Base-by-base conservation (phyloP, 257 asterid genomes). In the Nyctanthes arbortristis region DNA sequence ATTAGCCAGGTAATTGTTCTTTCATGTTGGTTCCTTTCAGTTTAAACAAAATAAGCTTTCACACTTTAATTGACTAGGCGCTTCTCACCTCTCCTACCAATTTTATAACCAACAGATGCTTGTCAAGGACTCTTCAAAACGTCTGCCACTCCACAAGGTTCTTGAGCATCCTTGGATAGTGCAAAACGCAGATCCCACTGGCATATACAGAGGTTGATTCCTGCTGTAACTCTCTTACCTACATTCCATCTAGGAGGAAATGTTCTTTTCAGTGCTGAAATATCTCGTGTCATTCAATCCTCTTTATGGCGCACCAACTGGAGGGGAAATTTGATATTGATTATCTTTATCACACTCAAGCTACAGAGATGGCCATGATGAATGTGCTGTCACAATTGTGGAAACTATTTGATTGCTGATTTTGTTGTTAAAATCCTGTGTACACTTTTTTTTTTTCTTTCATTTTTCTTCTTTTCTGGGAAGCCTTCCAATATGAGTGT, bases 91-190 rank as follows among this genome's bases (percentile, higher is more conserved):
- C 18, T 40, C 6, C 7, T 24, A 5, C 34, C 52, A 34, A 59
- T 37, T 43, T 43, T 47, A 52, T 74, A 65, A 27, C 7, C 32
- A 13, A 52, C 70, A 83, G 88, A 83, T 83, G 88, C 84, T 83
- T 35, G 82, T 83, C 64, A 83, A 75, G 63, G 85, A 78, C 61
- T 77, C 80, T 47, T 75, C 81, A 16, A 63, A 77, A 22, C 79
- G 88, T 25, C 66, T 83, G 56, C 81, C 88, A 18, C 68, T 77
- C 47, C 79, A 80, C 58, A 83, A 83, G 70, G 59, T 80, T 59
- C 80, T 83, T 3, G 88, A 77, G 80, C 88, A 83, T 73, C 80
- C 82, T 7, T 83, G 88, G 88, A 72, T 83, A 34, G 65, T 83
- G 55, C 85, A 83, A 66, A 79, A 80, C 75, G 88, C 82, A 39